Evolutionary conservation across 768 basidiomycete genomes (phyloP).

Genomic region (Rhodosporidiobolus odoratus): DNA sequence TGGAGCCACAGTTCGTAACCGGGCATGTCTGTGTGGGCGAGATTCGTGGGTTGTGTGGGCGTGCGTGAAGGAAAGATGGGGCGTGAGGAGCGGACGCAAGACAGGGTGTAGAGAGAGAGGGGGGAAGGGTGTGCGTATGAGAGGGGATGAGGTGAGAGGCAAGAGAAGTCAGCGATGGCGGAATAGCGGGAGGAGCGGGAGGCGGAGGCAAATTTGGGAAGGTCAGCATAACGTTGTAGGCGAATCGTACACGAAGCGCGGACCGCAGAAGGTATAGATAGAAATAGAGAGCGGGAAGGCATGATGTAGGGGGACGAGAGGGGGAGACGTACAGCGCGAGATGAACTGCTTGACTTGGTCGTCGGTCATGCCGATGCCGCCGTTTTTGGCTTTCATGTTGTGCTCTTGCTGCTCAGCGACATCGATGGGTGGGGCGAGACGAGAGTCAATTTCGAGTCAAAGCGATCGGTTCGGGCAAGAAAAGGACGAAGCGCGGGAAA

Average conservation of each 20-base stretch:
- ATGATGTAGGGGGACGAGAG: background rate
- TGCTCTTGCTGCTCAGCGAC: conserved; percentile 65
- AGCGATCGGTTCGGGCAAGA: no score
- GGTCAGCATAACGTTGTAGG: no score
- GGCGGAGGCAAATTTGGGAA: no score
- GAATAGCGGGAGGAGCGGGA: no score
- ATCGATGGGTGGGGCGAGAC: background rate
- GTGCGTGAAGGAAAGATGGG: no score
- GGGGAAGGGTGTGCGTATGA: background rate
- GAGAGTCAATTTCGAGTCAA: background rate
- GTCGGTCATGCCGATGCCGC: conserved; percentile 83
- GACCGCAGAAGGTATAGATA: background rate
- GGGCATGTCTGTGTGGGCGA: conserved; percentile 83
- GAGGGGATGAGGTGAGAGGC: background rate
- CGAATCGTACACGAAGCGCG: no score
- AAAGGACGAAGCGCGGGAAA: no score
- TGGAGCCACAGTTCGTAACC: conserved; percentile 82
- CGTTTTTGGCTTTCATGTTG: conserved; percentile 75
- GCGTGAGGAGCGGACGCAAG: no score
- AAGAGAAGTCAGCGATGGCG: no score
- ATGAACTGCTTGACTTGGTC: conserved; percentile 60
- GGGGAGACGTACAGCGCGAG: conserved; percentile 24
- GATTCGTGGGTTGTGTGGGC: no score
- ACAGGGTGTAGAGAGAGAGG: background rate
- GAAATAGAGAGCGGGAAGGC: background rate